These are phyloP conservation scores for Schwanniomyces vanrijiae DNA, from an alignment of 805 yeast species.

Conservation along the genomic window DNA sequence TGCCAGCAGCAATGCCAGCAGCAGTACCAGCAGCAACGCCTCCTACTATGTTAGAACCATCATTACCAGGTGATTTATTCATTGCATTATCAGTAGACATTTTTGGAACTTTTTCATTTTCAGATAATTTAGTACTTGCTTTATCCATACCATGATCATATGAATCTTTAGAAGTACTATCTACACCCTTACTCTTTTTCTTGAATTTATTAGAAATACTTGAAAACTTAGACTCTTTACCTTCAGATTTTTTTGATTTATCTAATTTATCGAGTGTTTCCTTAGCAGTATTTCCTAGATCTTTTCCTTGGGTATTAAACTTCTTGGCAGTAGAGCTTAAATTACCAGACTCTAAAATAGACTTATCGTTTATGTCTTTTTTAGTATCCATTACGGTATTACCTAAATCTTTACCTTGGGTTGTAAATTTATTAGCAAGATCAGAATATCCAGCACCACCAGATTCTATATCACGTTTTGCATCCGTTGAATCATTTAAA, in stretches of 20 bases:
- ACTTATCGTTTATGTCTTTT: conserved; percentile 7
- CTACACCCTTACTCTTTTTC: background rate
- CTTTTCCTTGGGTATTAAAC: conserved; percentile 9
- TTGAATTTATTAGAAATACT: background rate
- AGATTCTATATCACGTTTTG: background rate
- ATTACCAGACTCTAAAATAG: background rate
- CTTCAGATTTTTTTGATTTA: background rate
- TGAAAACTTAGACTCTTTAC: background rate
- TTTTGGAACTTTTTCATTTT: background rate
- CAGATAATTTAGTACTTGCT: background rate
- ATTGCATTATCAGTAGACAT: background rate
- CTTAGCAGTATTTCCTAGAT: conserved; percentile 13
- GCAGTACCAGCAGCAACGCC: background rate
- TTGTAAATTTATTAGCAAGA: background rate
- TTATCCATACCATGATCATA: background rate
- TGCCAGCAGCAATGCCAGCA: conserved; percentile 8
- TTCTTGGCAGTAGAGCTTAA: background rate
- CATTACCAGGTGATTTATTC: background rate
- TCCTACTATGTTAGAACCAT: background rate
- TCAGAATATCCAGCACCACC: background rate
- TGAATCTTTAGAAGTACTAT: background rate
- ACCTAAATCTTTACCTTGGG: conserved; percentile 12
- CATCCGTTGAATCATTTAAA: background rate
- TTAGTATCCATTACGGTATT: conserved; percentile 14
- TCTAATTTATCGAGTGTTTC: conserved; percentile 10